These are phyloP conservation scores for Russula ochroleuca DNA, from an alignment of 768 basidiomycete species.

Conservation along the genomic window DNA sequence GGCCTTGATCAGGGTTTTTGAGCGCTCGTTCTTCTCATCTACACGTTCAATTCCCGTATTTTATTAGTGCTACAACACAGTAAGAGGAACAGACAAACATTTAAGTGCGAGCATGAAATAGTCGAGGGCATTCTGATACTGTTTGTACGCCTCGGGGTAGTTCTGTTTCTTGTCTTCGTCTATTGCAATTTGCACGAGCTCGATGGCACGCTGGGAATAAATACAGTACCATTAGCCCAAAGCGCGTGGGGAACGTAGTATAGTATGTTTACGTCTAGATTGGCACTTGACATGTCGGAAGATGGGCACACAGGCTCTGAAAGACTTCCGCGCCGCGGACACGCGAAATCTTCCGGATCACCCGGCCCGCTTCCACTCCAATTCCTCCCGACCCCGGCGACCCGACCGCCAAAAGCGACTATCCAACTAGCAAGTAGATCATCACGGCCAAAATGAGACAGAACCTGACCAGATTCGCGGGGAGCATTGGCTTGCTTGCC, in stretches of 20 bases:
- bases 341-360: background rate
- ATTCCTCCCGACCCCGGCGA: too few relatives aligned
- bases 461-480: background rate
- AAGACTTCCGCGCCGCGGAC: too few relatives aligned
- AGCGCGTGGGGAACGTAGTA: background rate
- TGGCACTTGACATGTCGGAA: conserved; percentile 20
- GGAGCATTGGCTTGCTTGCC: too few relatives aligned
- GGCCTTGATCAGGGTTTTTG: conserved; percentile 74
- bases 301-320: background rate
- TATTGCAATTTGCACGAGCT: conserved; percentile 88
- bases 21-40: conserved; percentile 95
- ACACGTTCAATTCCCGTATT: conserved; percentile 6
- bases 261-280: conserved; percentile 18
- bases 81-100: conserved; percentile 47
- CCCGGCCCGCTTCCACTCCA: background rate
- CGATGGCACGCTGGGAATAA: conserved; percentile 64
- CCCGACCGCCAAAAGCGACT: background rate
- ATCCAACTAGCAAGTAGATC: background rate
- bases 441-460: background rate
- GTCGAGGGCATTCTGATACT: conserved; percentile 92
- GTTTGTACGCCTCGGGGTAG: conserved; percentile 91
- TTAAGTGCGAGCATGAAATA: conserved; percentile 98
- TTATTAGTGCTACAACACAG: background rate
- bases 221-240: background rate
- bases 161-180: conserved; percentile 91